Evolutionary conservation across 2,329 filamentous ascomycete genomes (phyloP).

Genomic region (Acephala macrosclerotiorum): DNA sequence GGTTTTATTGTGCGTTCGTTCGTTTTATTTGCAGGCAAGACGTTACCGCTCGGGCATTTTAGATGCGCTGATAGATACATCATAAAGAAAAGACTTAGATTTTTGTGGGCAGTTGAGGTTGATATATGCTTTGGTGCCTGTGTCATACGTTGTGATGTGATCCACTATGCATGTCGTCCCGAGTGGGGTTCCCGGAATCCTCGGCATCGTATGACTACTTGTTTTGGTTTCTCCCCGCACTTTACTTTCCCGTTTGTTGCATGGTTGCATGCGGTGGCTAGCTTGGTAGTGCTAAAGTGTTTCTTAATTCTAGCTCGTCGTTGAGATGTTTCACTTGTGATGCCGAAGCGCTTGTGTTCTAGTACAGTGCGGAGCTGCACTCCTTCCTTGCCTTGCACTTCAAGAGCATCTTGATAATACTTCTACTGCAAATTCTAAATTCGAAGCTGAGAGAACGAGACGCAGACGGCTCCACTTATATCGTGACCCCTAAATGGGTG

Average conservation of each 20-base stretch:
- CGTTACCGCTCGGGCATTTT: not conserved
- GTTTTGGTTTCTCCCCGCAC: conserved; percentile 1
- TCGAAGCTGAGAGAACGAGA: too few species aligned
- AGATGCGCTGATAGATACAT: not conserved
- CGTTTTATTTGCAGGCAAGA: not conserved
- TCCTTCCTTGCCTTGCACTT: too few species aligned
- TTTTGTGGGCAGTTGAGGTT: not conserved
- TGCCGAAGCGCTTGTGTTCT: too few species aligned
- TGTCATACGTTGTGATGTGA: not conserved
- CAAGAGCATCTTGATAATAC: too few species aligned
- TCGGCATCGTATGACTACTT: conserved; percentile 1
- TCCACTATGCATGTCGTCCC: not conserved
- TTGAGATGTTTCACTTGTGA: too few species aligned
- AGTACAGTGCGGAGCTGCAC: too few species aligned
- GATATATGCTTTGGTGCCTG: not conserved
- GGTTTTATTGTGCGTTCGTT: not conserved
- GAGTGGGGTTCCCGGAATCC: conserved; percentile 5
- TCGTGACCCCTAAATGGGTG: too few species aligned
- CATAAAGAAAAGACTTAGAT: not conserved
- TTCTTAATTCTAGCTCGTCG: too few species aligned
- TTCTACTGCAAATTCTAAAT: too few species aligned
- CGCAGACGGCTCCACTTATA: too few species aligned
- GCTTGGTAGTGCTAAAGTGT: not conserved
- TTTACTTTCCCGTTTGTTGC: not conserved
- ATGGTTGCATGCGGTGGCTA: not conserved